Base-by-base conservation (phyloP, 257 asterid species). In the Voacanga thouarsii region DNA sequence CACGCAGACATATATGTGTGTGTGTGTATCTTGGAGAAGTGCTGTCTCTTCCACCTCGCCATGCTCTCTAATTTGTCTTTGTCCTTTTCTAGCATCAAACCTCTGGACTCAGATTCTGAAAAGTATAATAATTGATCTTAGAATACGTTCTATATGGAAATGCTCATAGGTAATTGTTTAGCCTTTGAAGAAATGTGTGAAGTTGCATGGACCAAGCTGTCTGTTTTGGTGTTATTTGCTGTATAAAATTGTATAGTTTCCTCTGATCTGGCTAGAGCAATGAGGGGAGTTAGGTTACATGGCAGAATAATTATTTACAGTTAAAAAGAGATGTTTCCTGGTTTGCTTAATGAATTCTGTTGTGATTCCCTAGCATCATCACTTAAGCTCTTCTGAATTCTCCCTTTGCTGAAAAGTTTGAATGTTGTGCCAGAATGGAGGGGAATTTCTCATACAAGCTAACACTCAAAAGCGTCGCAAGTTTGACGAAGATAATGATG, bases 381-480 rank as follows among this genome's bases (percentile, higher is more conserved):
- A 9, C 9, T 67, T 30, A 61, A 30, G 56, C 66, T 33, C 51
- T 55, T n/a, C 47, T 33, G 37, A 41, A 57, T 53, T 71, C 49
- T 51, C 10, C 53, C 7, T 7, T 4, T 72, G n/a, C 18, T 56
- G 60, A 63, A 63, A 33, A 37, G 26, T 72, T 49, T 77, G 61
- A 68, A 41, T 67, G 55, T 68, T 50, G 71, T 85, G 84, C 75
- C 89, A 96, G 99, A 89, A 79, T 81, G 97, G 91, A 83, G 91
- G 86, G 77, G 95, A 91, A 56, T 96, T 86, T 85, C 97, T 92
- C 79, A 90, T 96, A 81, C 89, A 76, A 84, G 97, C 98, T 53
- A 93, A 93, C 83, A 96, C 93, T 87, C 97, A 88, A 80, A 96
- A 96, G 85, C 90, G 98, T 56, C 94, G 79, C 26, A 96, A 90